Conservation (phyloP, 192 early-diverging fungal species). For the Backusella macrospora region DNA sequence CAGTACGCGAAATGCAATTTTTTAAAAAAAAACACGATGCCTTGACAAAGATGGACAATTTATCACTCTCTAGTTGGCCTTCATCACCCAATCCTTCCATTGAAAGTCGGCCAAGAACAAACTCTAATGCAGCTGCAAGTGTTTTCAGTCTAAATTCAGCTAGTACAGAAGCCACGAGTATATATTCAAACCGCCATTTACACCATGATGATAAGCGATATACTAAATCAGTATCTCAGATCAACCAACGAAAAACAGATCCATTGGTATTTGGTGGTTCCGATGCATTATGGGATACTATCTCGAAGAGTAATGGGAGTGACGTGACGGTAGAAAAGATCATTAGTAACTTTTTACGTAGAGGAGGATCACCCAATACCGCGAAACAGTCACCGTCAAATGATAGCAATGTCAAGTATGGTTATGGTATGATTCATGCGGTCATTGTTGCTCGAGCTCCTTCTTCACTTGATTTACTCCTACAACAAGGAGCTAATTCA, state of each 20-base stretch:
- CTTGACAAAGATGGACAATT: neutral
- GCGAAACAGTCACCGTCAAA: conserved; percentile 34
- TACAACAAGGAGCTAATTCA: conserved; percentile 43
- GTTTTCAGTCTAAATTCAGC: conserved; percentile 16
- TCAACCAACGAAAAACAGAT: conserved; percentile 30
- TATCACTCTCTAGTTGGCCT: neutral
- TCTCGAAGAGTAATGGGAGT: conserved; percentile 31
- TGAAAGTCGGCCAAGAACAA: conserved; percentile 6
- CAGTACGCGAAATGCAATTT: conserved; percentile 43
- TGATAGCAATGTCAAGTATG: conserved; percentile 30
- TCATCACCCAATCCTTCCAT: neutral
- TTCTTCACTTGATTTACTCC: conserved; percentile 26
- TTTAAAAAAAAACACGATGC: conserved; percentile 38
- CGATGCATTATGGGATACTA: conserved; percentile 43
- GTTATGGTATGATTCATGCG: conserved; percentile 42
- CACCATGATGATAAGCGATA: neutral
- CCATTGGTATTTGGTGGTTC: conserved; percentile 37
- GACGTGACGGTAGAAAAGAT: conserved; percentile 38
- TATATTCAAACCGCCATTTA: neutral
- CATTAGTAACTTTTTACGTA: conserved; percentile 40
- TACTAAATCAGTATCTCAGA: neutral
- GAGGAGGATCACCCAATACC: conserved; percentile 42
- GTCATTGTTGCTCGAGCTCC: conserved; percentile 29
- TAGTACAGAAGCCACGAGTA: conserved; percentile 12
- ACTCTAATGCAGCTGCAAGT: conserved; percentile 17